A percentile compares a stretch with the other conserved stretches of the same genome.
Conservation (phyloP, 352 stramenopile species). For the Globisporangium viniferum region DNA sequence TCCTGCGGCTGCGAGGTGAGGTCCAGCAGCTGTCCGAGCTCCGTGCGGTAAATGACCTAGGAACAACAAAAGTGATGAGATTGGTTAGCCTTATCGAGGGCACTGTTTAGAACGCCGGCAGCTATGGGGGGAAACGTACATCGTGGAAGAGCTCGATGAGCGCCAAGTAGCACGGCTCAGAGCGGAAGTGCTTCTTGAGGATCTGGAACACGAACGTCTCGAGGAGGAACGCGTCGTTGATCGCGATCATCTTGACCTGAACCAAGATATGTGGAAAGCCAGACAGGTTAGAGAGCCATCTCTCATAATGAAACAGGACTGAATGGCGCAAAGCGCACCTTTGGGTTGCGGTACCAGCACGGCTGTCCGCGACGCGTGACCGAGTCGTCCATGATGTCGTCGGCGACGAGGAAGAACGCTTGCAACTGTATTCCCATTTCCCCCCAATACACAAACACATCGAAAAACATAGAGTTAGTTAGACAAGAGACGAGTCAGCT, state of each 20-base stretch:
- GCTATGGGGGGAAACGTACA: constrained; percentile 27
- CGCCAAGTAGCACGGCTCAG: constrained; percentile 86
- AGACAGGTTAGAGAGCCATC: not conserved
- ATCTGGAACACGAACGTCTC: constrained; percentile 92
- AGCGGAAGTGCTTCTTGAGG: constrained; percentile 86
- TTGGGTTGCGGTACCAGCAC: constrained; percentile 95
- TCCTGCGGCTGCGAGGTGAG: constrained; percentile 88
- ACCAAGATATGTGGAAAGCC: not conserved
- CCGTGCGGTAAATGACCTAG: constrained; percentile 96
- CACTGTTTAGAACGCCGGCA: not conserved
- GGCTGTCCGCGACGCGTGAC: constrained; percentile 93
- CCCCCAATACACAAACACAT: not conserved
- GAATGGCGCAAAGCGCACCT: constrained; percentile 21
- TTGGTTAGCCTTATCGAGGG: not conserved
- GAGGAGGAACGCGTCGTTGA: constrained; percentile 97
- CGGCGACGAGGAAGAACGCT: constrained; percentile 98
- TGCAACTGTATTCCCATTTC: constrained; percentile 72
- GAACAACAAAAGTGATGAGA: not conserved
- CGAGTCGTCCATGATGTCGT: constrained; percentile 99
- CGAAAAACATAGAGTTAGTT: not conserved
- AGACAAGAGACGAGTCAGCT: too few relatives aligned
- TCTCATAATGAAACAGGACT: not conserved
- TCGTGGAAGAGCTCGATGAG: constrained; percentile 96
- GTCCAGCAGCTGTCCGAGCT: constrained; percentile 95
- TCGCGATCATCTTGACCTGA: constrained; percentile 91